Base-by-base conservation (phyloP, 306 rosid genomes). In the Mimosa bimucronata region DNA sequence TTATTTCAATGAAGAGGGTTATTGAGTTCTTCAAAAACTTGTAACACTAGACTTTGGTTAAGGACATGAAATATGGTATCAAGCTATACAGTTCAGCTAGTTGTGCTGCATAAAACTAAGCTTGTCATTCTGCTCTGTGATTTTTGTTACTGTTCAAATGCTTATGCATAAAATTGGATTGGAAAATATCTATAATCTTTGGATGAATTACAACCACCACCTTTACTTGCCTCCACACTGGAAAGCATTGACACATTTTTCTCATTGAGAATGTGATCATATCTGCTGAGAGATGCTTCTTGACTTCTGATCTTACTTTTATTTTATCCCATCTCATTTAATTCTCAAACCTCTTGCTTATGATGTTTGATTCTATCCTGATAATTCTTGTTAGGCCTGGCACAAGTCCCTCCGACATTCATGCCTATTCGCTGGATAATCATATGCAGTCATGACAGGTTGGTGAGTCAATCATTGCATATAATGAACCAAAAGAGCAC, bases 331-430 rank as follows among this genome's bases (percentile, higher is more conserved):
- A 15, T 42, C 29, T 69, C 28, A 11, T 80, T 40, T 38, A 73
- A 67, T 81, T 86, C 70, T 80, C 74, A 66, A 18, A 9, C 77
- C 74, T 83, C 42, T 30, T 66, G 21, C 28, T 74, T 44, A 72
- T 66, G 60, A 41, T 60, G 62, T 79, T 80, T 88, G 78, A 79
- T 57, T 66, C 80, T 53, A 55, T 78, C 37, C 60, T 68, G 28
- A 53, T 79, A 81, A 62, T 80, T 85, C 60, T 88, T 86, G 44
- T 80, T 84, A 95, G 99, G 90, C 98, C 96, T 31, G 98, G 98
- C 77, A 90, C 98, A 50, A 90, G 97, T 89, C 92, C 98, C 65
- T 95, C 98, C 7, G 98, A 95, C 84, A 95, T 91, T 79, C 89
- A 74, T 29, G 98, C 98, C 48, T 95, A 88, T 81, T 89, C 96